Evolutionary conservation across 768 basidiomycete genomes (phyloP), one percentile per base, ranked within the genome.

Genomic region (Exsudoporus frostii): DNA sequence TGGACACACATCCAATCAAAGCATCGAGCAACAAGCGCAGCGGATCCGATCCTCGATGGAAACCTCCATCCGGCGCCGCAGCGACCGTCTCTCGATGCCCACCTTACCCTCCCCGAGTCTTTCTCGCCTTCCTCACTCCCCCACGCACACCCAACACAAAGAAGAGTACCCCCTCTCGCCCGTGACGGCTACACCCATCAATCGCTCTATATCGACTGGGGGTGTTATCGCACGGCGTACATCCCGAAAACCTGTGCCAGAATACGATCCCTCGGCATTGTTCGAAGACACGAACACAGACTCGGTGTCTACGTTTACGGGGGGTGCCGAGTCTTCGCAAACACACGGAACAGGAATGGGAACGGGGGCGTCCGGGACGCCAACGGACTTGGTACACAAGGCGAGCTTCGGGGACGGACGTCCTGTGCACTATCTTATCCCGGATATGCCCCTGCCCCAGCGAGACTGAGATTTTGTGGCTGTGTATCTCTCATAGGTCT

Each of bases 221-320:
- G 57, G 58, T 0, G 36, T 44, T 40, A 25, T 56, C 24, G 45
- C 47, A 34, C 66, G 73, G 45, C 74, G 73, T 38, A 67, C 66
- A 43, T 68, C 79, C 27, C 71, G 82, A 43, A 84, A 84, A 61
- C 80, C 82, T 13, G 82, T 83, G n/a, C 82, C 82, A 10, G 71
- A 69, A 15, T 84, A 82, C 56, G 71, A 77, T 56, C 64, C 71
- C 24, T 57, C 65, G 30, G 56, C 66, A 37, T 58, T 72, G 14
- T 48, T 37, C 22, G 63, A 69, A 49, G 58, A 63, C 36, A 32
- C 43, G 25, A 59, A 42, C n/a, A 22, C 46, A 39, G 68, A 66
- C 40, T 55, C 68, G 24, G 52, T 48, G 25, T 67, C 68, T 8
- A 58, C 53, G 8, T 22, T 54, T 13, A 65, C 65, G 24, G 59